These are phyloP conservation scores for Passiflora organensis DNA, from an alignment of 345 rosid genomes.

Conservation along the genomic window DNA sequence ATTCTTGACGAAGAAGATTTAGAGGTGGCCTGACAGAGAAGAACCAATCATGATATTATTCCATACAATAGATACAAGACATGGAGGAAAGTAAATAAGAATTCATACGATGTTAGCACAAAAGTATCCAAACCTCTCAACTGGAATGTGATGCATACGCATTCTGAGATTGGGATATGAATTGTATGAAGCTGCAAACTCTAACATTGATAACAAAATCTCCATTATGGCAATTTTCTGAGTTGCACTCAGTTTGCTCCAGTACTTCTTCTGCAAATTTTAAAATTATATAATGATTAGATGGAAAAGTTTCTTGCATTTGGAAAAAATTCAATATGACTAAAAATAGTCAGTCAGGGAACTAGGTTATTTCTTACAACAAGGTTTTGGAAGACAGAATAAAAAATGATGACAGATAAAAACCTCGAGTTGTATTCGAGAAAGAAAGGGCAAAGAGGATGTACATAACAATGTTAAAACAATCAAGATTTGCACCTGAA, in stretches of 20 bases:
- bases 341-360: too few relatives aligned
- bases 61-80: constrained; percentile 1
- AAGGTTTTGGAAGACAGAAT: too few relatives aligned
- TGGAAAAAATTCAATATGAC: too few relatives aligned
- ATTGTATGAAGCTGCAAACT: constrained; percentile 89
- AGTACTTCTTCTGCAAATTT: constrained; percentile 74
- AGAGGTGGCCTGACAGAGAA: constrained; percentile 69
- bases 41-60: constrained; percentile 3
- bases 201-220: constrained; percentile 68
- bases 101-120: neutral
- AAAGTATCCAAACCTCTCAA: constrained; percentile 55
- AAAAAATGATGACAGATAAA: too few relatives aligned
- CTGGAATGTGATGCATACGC: constrained; percentile 73
- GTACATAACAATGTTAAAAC: neutral
- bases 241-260: constrained; percentile 68
- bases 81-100: constrained; percentile 1
- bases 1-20: constrained; percentile 93
- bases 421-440: too few relatives aligned
- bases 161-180: constrained; percentile 75
- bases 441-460: neutral
- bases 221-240: constrained; percentile 92
- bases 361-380: too few relatives aligned
- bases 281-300: constrained; percentile 10
- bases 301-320: neutral
- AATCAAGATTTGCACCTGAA: constrained; percentile 51